These are phyloP conservation scores for Urtica urens DNA, from an alignment of 306 rosid genomes.

Conservation along the genomic window DNA sequence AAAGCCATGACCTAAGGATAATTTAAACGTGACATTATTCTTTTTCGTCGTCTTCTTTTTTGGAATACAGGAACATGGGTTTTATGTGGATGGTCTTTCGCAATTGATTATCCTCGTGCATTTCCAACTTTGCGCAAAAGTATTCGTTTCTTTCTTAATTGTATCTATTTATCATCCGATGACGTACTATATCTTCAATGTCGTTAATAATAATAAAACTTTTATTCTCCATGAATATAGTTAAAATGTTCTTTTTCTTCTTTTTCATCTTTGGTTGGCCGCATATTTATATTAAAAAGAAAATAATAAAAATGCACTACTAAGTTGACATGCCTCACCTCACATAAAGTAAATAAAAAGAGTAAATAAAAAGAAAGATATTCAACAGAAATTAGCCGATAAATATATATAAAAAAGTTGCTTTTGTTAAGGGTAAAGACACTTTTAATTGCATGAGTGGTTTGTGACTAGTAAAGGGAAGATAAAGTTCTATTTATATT, in stretches of 20 bases:
- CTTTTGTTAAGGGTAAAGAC: background rate
- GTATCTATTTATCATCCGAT: background rate
- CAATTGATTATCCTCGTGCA: background rate
- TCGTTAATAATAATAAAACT: too few species aligned
- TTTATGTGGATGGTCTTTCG: background rate
- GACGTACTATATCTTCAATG: background rate
- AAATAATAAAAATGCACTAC: background rate
- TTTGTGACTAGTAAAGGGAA: background rate
- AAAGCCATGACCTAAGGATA: conserved; percentile 8
- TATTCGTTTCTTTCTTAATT: background rate
- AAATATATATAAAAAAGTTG: background rate
- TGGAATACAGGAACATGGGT: background rate
- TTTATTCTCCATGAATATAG: background rate
- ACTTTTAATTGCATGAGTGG: conserved; percentile 1
- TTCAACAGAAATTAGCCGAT: background rate
- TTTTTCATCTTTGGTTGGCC: background rate
- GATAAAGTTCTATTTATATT: background rate
- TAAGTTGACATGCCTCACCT: too few species aligned
- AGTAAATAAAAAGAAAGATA: background rate
- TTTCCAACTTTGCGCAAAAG: background rate
- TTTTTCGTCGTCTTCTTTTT: background rate
- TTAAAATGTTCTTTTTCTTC: background rate
- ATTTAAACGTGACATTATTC: background rate
- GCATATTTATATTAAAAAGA: background rate
- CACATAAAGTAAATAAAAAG: background rate